Evolutionary conservation across 208 protist genomes (phyloP).

Genomic region (Crithidia thermophila): DNA sequence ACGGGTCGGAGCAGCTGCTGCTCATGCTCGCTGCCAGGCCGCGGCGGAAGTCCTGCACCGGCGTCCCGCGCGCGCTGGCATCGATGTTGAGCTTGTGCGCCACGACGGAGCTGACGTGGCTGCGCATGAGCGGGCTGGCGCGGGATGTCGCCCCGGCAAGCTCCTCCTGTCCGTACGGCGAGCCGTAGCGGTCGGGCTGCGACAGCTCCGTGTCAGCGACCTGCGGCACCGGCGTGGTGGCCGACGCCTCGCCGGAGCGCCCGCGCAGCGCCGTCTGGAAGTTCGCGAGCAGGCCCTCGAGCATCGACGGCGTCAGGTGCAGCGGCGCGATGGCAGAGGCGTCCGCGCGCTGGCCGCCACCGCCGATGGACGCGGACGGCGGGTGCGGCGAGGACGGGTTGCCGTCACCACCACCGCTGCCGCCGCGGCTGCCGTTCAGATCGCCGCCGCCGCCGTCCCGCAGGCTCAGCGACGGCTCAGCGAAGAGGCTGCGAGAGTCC

Average conservation of each 20-base stretch:
- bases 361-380: no score
- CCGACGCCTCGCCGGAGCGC: slow-evolving; percentile 5
- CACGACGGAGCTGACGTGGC: slow-evolving; percentile 26
- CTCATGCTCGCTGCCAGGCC: slow-evolving; percentile 3
- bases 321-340: slow-evolving; percentile 9
- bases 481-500: slow-evolving; percentile 9
- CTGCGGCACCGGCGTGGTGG: slow-evolving; percentile 2
- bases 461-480: background rate
- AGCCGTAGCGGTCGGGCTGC: slow-evolving; percentile 9
- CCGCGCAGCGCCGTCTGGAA: slow-evolving; percentile 28
- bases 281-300: slow-evolving; percentile 25
- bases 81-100: slow-evolving; percentile 31
- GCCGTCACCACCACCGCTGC: background rate
- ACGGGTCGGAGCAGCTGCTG: slow-evolving; percentile 23
- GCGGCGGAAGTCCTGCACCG: slow-evolving; percentile 16
- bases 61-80: slow-evolving; percentile 8
- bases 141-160: background rate
- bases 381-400: background rate
- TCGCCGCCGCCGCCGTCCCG: background rate
- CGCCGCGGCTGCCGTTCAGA: background rate
- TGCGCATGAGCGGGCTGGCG: slow-evolving; percentile 23
- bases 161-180: slow-evolving; percentile 11
- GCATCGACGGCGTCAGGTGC: slow-evolving; percentile 20
- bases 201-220: background rate
- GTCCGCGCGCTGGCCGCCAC: background rate